phyloP scores from a whole-genome alignment of 768 basidiomycete genomes.

The Mycena metata region DNA sequence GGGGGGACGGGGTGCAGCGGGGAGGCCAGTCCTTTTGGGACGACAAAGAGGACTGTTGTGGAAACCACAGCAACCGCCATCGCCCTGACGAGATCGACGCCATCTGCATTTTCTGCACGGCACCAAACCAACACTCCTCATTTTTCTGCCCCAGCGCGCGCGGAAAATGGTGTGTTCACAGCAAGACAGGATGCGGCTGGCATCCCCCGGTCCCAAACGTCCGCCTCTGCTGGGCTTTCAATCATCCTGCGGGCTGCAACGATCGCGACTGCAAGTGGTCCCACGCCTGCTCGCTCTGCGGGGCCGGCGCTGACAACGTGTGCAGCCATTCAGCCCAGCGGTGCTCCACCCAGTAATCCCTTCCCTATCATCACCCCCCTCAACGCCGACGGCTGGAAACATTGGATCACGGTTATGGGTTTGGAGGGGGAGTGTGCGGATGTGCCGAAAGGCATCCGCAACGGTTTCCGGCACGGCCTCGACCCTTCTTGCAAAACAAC shows the following conservation, averaged over 20 bases:
- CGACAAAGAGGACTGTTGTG: background rate
- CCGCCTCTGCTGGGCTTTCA: background rate
- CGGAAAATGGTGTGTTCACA: background rate
- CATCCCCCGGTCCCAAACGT: background rate
- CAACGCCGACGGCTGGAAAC: conserved; percentile 31
- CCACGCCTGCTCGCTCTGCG: background rate
- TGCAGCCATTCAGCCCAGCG: conserved; percentile 16
- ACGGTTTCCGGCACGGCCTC: conserved; percentile 35
- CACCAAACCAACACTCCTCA: background rate
- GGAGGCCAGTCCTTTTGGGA: background rate
- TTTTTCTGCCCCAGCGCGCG: background rate
- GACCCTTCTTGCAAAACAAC: background rate
- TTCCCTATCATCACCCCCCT: conserved; percentile 39
- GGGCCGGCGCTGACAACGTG: background rate
- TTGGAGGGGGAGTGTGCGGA: conserved; percentile 31
- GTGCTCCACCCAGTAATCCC: conserved; percentile 1
- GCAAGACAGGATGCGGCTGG: background rate
- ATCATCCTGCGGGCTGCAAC: background rate
- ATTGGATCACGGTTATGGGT: conserved; percentile 8
- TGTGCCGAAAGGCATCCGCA: conserved; percentile 38
- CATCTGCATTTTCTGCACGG: background rate
- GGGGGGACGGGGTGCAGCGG: background rate
- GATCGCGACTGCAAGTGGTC: background rate
- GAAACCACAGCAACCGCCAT: too few species aligned
- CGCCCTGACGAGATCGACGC: background rate